A percentile compares a stretch with the other conserved stretches of the same genome.
Evolutionary conservation across 2,329 filamentous ascomycete genomes (phyloP).

Genomic region (Lachnellula cervina): DNA sequence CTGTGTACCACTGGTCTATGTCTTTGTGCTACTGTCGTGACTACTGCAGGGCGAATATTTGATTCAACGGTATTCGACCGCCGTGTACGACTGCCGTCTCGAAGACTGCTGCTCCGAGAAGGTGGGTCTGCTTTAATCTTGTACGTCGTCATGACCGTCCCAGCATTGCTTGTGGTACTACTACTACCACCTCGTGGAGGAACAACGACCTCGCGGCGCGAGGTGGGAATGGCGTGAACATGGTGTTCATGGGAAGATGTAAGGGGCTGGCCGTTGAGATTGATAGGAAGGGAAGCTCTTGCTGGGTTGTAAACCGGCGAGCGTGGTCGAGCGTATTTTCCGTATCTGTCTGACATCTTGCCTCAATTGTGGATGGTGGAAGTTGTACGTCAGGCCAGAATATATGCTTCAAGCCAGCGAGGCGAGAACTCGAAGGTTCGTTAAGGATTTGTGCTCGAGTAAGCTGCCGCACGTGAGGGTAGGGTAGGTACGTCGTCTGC

Average conservation of each 20-base stretch:
- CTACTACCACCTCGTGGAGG: slow-evolving; percentile 34
- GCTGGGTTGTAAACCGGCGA: slow-evolving; percentile 46
- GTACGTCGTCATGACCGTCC: slow-evolving; percentile 49
- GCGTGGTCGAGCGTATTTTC: slow-evolving; percentile 41
- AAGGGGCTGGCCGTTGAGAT: slow-evolving; percentile 27
- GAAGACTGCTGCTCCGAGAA: slow-evolving; percentile 42
- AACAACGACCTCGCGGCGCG: slow-evolving; percentile 32
- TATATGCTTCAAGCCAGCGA: background rate
- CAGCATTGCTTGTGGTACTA: slow-evolving; percentile 24
- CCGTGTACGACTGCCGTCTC: slow-evolving; percentile 45
- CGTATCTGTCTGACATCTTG: slow-evolving; percentile 46
- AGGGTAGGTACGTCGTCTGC: background rate
- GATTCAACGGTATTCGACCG: slow-evolving; percentile 45
- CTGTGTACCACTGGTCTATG: slow-evolving; percentile 27
- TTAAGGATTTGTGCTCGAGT: slow-evolving; percentile 2
- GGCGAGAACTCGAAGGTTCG: slow-evolving; percentile 10
- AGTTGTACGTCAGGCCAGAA: background rate
- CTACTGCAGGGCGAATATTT: slow-evolving; percentile 44
- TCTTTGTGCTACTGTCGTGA: slow-evolving; percentile 46
- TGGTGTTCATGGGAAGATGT: slow-evolving; percentile 42
- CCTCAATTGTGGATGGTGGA: background rate
- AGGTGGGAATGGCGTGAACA: slow-evolving; percentile 47
- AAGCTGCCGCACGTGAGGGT: slow-evolving; percentile 14
- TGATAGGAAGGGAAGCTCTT: slow-evolving; percentile 49
- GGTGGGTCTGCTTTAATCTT: slow-evolving; percentile 50